Conservation (phyloP, 148 eudicot genomes). For the Nepenthes mirabilis region DNA sequence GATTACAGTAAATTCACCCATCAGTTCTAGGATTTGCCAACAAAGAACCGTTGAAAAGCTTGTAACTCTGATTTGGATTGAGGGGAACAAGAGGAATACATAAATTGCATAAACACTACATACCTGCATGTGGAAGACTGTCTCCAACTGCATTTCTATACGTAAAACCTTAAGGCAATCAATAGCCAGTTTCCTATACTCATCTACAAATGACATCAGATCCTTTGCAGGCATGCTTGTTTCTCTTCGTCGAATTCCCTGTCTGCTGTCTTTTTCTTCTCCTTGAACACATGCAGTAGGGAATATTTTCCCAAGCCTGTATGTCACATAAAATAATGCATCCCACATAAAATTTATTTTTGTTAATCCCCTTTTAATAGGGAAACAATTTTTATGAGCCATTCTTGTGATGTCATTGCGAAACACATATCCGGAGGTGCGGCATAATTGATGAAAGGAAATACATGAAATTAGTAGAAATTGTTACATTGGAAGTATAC, state of each 20-base stretch:
- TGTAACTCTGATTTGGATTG: neutral
- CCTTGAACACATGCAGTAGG: conserved; percentile 41
- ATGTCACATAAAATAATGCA: conserved; percentile 1
- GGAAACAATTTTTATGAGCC: neutral
- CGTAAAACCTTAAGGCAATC: conserved; percentile 99
- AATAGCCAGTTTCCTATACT: conserved; percentile 81
- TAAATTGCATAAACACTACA: conserved; percentile 8
- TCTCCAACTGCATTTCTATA: conserved; percentile 89
- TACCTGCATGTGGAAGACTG: conserved; percentile 97
- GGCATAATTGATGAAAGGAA: no score
- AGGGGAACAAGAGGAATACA: neutral
- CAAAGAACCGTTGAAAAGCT: conserved; percentile 3
- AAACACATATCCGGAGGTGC: no score
- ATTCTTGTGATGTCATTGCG: no score
- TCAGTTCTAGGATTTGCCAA: conserved; percentile 7
- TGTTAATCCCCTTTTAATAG: neutral
- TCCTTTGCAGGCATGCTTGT: conserved; percentile 46
- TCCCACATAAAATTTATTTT: conserved; percentile 1
- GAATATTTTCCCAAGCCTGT: conserved; percentile 72
- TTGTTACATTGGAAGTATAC: no score
- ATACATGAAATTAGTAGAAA: no score
- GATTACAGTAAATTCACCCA: conserved; percentile 16
- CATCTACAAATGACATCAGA: conserved; percentile 82
- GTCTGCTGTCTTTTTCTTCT: conserved; percentile 32
- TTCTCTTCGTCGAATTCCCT: conserved; percentile 42